Base-by-base conservation (phyloP, 2,329 filamentous ascomycete species). In the Fusarium drepaniforme region DNA sequence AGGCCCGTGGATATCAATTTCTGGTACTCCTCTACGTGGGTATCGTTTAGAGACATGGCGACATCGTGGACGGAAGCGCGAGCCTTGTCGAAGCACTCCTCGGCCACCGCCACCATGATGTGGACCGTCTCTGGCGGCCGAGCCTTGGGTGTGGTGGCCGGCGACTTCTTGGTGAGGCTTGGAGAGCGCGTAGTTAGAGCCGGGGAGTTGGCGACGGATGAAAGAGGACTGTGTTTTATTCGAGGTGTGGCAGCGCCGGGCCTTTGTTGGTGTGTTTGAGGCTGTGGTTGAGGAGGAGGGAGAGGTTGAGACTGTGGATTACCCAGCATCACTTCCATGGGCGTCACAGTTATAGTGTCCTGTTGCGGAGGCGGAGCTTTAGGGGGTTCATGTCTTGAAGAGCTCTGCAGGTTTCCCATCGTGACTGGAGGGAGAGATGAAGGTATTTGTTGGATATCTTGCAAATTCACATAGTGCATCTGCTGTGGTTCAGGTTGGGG, bases 41-140 rank as follows among this genome's bases (percentile, higher is more conserved):
- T 81, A 5, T 79, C 71, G 16, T 83, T 79, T n/a, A 82, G 68
- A 16, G 77, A 79, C 79, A 84, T 84, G 49, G 84, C 83, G 1
- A 84, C 81, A 64, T 88, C 83, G 64, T 89, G 86, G 63, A 89
- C 86, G 3, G 87, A 84, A 21, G 84, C 83, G 70, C 92, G 90
- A 18, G 94, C 94, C 64, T 91, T 91, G 30, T 85, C 84, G 63
- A 96, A 90, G 77, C 93, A 95, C 75, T 96, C 93, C 77, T 96
- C 93, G 3, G 93, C 93, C 16, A 95, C 86, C n/a, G 89, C 89
- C 9, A 94, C 85, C 67, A 96, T 85, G 11, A 95, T 84, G 3
- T 91, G 85, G 4, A 89, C 84, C 1, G 87, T 88, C 66, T 90
- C 89, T 11, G 86, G 80, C 11, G 86, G 85, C 5, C 83, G 80